Percentiles rank a stretch among this genome's conserved stretches.
These are phyloP conservation scores for Castanospermum australe DNA, from an alignment of 306 rosid genomes.

Conservation along the genomic window DNA sequence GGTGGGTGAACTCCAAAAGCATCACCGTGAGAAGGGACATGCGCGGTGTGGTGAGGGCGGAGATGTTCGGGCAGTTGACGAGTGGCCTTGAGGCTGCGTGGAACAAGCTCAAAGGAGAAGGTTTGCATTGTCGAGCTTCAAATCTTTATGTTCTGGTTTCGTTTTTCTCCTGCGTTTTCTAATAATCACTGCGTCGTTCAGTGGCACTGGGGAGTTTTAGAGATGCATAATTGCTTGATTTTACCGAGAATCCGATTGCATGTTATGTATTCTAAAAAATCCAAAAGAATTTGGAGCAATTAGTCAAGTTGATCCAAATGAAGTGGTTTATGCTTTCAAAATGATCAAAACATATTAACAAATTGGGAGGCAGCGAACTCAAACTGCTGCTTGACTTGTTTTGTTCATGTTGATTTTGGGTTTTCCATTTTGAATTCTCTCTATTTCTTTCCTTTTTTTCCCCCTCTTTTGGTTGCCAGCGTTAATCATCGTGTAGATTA, in stretches of 20 bases:
- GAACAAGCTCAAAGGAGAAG: constrained; percentile 98
- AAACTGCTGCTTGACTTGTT: background rate
- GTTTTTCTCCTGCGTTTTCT: background rate
- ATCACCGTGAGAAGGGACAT: constrained; percentile 36
- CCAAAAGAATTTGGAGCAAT: background rate
- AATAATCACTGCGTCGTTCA: background rate
- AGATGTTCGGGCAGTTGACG: constrained; percentile 94
- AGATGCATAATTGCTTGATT: background rate
- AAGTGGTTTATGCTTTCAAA: background rate
- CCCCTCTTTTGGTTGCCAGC: background rate
- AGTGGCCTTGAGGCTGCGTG: constrained; percentile 93
- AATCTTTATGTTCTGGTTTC: background rate
- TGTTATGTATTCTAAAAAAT: background rate
- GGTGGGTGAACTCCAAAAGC: constrained; percentile 72
- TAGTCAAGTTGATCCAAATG: background rate
- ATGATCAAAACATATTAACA: background rate
- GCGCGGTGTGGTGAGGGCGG: constrained; percentile 77
- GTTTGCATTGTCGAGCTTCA: constrained; percentile 26
- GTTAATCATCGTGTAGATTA: background rate
- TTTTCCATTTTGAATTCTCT: background rate
- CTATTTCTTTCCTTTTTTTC: background rate
- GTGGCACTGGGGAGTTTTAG: background rate
- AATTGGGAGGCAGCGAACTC: background rate
- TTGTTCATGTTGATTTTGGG: background rate
- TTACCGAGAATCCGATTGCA: background rate